These are phyloP conservation scores for Trichoderma lentiforme DNA, from an alignment of 2,329 filamentous ascomycete species.

Conservation along the genomic window DNA sequence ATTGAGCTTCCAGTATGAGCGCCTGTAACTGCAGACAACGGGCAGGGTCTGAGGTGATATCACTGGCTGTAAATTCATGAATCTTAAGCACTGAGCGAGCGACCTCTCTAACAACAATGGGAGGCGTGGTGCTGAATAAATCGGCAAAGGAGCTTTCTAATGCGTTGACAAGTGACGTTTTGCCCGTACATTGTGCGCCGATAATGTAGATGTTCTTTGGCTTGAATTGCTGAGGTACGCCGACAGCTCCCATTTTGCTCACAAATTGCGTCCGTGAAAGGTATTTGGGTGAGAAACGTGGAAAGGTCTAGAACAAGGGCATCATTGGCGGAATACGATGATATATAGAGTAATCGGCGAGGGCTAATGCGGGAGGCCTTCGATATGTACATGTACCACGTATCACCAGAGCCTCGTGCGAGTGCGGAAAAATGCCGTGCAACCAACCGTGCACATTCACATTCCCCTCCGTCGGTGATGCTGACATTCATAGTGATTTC, in stretches of 20 bases:
- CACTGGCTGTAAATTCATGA: conserved; percentile 32
- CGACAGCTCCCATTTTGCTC: background rate
- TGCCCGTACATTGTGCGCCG: conserved; percentile 44
- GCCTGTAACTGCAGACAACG: conserved; percentile 35
- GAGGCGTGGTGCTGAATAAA: conserved; percentile 16
- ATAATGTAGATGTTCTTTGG: conserved; percentile 39
- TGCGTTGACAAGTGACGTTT: conserved; percentile 41
- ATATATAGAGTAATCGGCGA: background rate
- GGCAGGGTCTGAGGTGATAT: conserved; percentile 30
- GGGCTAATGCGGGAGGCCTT: conserved; percentile 4
- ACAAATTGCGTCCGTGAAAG: background rate
- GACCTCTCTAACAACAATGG: conserved; percentile 35
- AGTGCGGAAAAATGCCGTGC: conserved; percentile 2
- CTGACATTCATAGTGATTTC: background rate
- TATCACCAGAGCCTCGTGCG: background rate
- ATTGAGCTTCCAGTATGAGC: conserved; percentile 38
- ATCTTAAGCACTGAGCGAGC: conserved; percentile 35
- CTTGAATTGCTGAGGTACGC: background rate
- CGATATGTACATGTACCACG: background rate
- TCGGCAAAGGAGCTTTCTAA: conserved; percentile 27
- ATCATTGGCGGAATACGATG: background rate
- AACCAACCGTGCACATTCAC: background rate
- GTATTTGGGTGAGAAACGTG: background rate
- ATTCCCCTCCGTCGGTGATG: background rate
- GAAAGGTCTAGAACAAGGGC: background rate